Base-by-base conservation (phyloP, 768 basidiomycete species). In the Lactarius pseudohatsudake region DNA sequence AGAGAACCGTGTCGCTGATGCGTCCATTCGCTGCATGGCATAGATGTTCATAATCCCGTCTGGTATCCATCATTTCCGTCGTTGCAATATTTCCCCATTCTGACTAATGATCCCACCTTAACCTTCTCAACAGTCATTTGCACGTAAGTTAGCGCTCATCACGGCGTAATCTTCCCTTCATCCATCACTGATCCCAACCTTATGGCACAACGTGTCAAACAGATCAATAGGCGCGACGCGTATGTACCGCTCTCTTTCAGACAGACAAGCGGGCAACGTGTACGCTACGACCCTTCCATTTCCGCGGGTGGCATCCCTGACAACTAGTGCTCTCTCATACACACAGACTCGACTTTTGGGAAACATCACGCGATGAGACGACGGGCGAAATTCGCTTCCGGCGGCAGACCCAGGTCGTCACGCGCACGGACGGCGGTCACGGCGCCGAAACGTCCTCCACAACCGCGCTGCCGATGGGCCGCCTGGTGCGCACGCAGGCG, bases 351-450 rank as follows among this genome's bases (percentile, higher is more conserved):
- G 69, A 69, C 57, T 69, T 69, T 43, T 69, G 69, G 69, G 69
- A 69, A 41, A 64, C 61, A 6, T 68, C 69, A 20, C 57, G 61
- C 7, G 64, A 69, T 30, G 66, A 63, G 20, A 60, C 53, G 32
- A 69, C 69, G n/a, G 69, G 69, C 11, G 69, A 69, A 50, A 68
- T 69, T 36, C 69, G 69, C 28, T 69, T 69, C 62, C 61, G 69
- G 26, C 69, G 69, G 6, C 69, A 68, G 61, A 69, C 68, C 6
- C 68, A 69, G 15, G 30, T 59, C 20, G 30, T 69, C 50, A 34
- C 41, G 2, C 61, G 43, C 20, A 55, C 20, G 16, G 60, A 62
- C 2, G 55, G 40, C 30, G 47, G 28, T 16, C 55, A 32, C 40
- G 16, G 30, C 5, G 50, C 10, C 45, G 57, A 61, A 5, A 30